These are phyloP conservation scores for Alternaria viburni DNA, from an alignment of 2,329 filamentous ascomycete species.

Conservation along the genomic window DNA sequence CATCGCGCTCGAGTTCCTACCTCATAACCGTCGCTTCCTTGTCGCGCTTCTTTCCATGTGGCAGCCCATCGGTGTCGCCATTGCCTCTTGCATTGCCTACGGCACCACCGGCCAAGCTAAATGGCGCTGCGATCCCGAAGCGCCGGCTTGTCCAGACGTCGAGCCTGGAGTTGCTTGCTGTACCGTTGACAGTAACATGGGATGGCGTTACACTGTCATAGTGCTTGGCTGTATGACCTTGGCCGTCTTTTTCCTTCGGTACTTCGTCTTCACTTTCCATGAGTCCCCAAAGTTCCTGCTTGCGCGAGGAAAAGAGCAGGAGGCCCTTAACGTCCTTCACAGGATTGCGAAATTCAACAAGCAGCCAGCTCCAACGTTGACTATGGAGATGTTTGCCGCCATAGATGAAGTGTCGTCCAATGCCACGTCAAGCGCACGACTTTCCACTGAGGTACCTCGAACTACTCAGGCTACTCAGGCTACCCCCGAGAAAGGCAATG, in stretches of 20 bases:
- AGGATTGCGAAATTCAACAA: conserved; percentile 38
- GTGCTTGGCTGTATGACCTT: conserved; percentile 35
- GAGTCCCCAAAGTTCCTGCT: conserved; percentile 40
- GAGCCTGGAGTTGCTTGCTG: conserved; percentile 5
- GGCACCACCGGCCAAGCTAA: conserved; percentile 31
- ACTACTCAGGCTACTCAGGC: conserved; percentile 6
- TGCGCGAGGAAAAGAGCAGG: conserved; percentile 30
- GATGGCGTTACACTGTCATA: conserved; percentile 40
- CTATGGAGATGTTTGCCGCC: conserved; percentile 33
- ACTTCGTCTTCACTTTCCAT: conserved; percentile 37
- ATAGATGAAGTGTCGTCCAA: conserved; percentile 26
- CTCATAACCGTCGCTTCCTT: conserved; percentile 35
- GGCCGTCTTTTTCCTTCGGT: conserved; percentile 36
- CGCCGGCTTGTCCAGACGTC: conserved; percentile 23
- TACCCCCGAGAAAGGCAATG: conserved; percentile 29
- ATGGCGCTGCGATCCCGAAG: conserved; percentile 32
- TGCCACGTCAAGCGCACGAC: not conserved
- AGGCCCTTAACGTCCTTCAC: conserved; percentile 36
- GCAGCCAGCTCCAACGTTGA: conserved; percentile 29
- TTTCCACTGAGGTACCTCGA: not conserved
- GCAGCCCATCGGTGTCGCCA: conserved; percentile 37
- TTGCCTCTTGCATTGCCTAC: conserved; percentile 35
- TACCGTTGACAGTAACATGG: conserved; percentile 32
- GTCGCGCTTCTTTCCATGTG: conserved; percentile 40
- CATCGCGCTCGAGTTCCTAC: conserved; percentile 35